Percentiles rank a stretch among this genome's conserved stretches.
These are phyloP conservation scores for Musa balbisiana DNA, from an alignment of 202 grass and related monocot genomes.

Conservation along the genomic window DNA sequence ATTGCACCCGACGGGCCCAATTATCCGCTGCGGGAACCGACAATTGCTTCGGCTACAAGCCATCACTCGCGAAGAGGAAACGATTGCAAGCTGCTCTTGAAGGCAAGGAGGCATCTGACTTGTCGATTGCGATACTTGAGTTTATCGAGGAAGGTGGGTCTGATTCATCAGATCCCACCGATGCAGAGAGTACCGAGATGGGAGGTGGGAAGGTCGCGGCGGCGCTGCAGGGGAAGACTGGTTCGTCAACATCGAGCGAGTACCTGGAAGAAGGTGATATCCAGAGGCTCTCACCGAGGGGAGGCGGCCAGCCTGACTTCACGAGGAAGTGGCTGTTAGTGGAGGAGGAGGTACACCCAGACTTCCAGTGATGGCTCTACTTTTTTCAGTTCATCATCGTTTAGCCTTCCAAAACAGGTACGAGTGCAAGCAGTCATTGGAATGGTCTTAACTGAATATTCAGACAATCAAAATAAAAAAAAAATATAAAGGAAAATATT, in stretches of 20 bases:
- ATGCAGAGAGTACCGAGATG: not conserved
- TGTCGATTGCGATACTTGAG: not conserved
- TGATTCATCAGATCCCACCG: not conserved
- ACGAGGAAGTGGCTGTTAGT: conserved; percentile 15
- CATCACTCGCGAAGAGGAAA: not conserved
- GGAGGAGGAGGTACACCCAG: conserved; percentile 76
- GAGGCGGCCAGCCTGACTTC: not conserved
- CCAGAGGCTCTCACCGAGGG: conserved; percentile 17
- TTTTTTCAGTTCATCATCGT: not conserved
- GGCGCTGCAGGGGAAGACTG: conserved; percentile 9
- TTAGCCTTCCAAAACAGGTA: not conserved
- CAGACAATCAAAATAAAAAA: too few species aligned
- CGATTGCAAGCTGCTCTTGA: not conserved
- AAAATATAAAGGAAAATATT: too few species aligned
- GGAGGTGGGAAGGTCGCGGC: conserved; percentile 17
- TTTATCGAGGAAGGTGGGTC: not conserved
- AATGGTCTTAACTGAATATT: not conserved
- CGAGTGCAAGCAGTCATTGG: not conserved
- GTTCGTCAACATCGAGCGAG: conserved; percentile 53
- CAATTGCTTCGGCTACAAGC: not conserved
- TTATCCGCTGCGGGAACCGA: conserved; percentile 9
- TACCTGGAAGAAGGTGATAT: conserved; percentile 37
- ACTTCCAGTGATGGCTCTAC: conserved; percentile 33
- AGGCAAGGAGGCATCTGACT: not conserved
- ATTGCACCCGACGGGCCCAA: conserved; percentile 22